Base-by-base conservation (phyloP, 805 yeast species). In the Yarrowia sp. region DNA sequence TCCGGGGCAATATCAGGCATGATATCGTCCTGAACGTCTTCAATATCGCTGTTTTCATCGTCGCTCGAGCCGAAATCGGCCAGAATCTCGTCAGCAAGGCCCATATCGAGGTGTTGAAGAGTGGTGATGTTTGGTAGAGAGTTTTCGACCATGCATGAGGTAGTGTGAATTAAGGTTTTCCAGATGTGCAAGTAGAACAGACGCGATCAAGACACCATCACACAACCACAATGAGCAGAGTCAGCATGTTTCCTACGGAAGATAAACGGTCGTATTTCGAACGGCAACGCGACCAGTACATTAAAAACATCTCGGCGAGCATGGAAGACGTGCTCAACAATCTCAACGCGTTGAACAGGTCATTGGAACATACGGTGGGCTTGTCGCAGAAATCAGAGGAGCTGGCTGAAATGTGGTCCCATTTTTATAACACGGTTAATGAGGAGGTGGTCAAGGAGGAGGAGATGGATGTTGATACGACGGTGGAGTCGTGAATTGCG, bases 351-450 rank as follows among this genome's bases (percentile, higher is more conserved):
- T 76, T 89, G 66, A 88, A 88, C 71, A 79, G 90, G 48, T 83
- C 92, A 0, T 75, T 89, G 61, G 88, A 86, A 68, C 85, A 84
- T 47, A 83, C 86, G 2, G 81, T 87, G 14, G 87, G 88, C 22
- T 90, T 89, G 2, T 92, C 95, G 1, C 85, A 85, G 71, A 92
- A 87, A 66, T 89, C 88, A 70, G 89, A 88, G 65, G 82, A 83
- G 60, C 89, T 88, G 14, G 83, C 92, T 2, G 76, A 80, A n/a
- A 77, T 88, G 39, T 89, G 96, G 96, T 77, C 81, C 38, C 81
- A 81, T 41, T 88, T 88, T 70, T 87, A 88, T 69, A 83, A 84
- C 45, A 41, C 57, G 2, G 42, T 57, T 41, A 55, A 55, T 31
- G 61, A 41, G 31, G 47, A 55, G 31, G 7, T 39, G 61, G 61